Conservation (phyloP, 2,329 filamentous ascomycete genomes). For the Alternaria triticina region DNA sequence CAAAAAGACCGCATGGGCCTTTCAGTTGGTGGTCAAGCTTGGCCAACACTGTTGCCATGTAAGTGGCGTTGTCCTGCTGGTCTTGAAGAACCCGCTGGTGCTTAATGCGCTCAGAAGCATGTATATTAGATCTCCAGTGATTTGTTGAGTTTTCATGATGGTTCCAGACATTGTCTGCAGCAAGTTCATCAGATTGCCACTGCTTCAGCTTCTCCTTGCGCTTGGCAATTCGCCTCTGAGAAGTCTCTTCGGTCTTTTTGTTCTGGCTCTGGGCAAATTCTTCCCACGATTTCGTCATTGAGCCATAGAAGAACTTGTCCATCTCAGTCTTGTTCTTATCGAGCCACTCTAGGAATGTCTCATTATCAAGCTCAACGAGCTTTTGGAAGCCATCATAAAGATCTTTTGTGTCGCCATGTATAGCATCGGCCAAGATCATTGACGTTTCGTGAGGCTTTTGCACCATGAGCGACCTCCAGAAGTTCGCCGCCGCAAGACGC, state of each 20-base stretch:
- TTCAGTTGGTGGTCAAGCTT: constrained; percentile 80
- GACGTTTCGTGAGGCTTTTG: constrained; percentile 88
- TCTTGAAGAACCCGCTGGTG: constrained; percentile 89
- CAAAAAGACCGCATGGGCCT: constrained; percentile 81
- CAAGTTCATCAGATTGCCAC: constrained; percentile 75
- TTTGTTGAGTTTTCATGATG: constrained; percentile 87
- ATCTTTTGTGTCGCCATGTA: constrained; percentile 72
- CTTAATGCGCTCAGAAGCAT: constrained; percentile 88
- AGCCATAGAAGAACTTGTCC: constrained; percentile 81
- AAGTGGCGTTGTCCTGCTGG: constrained; percentile 86
- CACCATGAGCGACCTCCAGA: constrained; percentile 91
- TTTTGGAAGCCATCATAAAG: constrained; percentile 80
- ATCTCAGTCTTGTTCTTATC: constrained; percentile 80
- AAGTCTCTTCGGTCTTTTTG: constrained; percentile 75
- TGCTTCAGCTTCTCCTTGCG: constrained; percentile 81
- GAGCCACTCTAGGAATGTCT: constrained; percentile 86
- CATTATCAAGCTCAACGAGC: constrained; percentile 86
- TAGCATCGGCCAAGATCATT: constrained; percentile 73
- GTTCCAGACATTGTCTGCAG: constrained; percentile 73
- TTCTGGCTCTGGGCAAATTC: constrained; percentile 86
- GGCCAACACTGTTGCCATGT: constrained; percentile 75
- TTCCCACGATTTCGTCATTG: constrained; percentile 84
- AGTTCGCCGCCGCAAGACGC: constrained; percentile 76
- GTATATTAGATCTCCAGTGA: constrained; percentile 95
- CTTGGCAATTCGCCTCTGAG: constrained; percentile 71